Conservation (phyloP, 2,329 filamentous ascomycete species). For the Tolypocladium ophioglossoides region DNA sequence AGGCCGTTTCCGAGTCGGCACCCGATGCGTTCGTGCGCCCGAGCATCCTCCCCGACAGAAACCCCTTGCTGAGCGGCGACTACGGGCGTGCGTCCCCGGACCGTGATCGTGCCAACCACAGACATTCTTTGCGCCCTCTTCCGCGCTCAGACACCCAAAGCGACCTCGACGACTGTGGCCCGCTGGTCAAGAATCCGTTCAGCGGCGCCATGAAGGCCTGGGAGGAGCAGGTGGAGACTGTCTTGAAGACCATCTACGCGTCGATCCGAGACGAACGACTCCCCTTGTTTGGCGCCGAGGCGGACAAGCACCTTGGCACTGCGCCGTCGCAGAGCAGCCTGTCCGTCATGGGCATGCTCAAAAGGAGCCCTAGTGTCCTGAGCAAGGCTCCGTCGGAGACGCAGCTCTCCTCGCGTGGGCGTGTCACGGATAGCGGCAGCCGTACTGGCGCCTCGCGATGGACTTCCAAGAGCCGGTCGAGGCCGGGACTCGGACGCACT, state of each 20-base stretch:
- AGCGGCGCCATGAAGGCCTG: conserved; percentile 67
- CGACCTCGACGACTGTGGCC: conserved; percentile 52
- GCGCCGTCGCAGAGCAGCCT: conserved; percentile 49
- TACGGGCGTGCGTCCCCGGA: conserved; percentile 23
- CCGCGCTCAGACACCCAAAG: conserved; percentile 32
- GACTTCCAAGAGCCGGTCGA: conserved; percentile 76
- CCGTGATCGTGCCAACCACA: conserved; percentile 27
- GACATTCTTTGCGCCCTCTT: conserved; percentile 40
- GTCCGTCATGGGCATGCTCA: conserved; percentile 66
- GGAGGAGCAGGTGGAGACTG: conserved; percentile 82
- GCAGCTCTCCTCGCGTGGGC: conserved; percentile 57
- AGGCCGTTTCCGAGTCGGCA: conserved; percentile 62
- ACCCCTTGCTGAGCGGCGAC: conserved; percentile 20
- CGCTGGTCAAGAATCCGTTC: conserved; percentile 68
- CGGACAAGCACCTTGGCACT: conserved; percentile 26
- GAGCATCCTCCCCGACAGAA: conserved; percentile 40
- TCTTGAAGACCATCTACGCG: conserved; percentile 82
- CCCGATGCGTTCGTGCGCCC: conserved; percentile 54
- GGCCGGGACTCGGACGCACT: conserved; percentile 61
- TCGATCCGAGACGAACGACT: conserved; percentile 84
- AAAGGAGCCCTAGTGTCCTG: conserved; percentile 79
- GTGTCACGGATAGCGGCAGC: conserved; percentile 46
- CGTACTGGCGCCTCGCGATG: conserved; percentile 55
- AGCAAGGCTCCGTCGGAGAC: conserved; percentile 89
- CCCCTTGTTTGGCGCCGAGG: conserved; percentile 66